Conservation (phyloP, 108 stramenopile species). For the Skeletonema grethae region DNA sequence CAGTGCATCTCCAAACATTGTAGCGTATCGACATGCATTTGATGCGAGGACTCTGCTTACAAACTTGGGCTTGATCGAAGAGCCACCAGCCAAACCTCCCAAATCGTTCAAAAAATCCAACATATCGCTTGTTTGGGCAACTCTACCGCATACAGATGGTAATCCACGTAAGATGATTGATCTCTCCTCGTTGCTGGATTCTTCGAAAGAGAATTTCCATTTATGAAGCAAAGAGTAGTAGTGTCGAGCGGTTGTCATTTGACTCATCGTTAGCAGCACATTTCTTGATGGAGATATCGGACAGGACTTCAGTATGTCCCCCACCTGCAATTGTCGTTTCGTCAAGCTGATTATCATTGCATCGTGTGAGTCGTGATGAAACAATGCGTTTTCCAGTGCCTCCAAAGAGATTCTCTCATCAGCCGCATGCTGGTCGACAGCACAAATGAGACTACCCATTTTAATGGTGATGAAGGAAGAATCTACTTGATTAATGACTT, state of each 20-base stretch:
- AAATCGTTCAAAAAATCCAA: slow-evolving; percentile 39
- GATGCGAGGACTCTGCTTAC: slow-evolving; percentile 44
- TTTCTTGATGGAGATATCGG: slow-evolving; percentile 28
- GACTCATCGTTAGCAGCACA: slow-evolving; percentile 14
- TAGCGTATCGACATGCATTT: slow-evolving; percentile 52
- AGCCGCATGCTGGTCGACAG: slow-evolving; percentile 57
- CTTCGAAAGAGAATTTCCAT: slow-evolving; percentile 45
- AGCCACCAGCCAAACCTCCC: slow-evolving; percentile 13
- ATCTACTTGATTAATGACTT: slow-evolving; percentile 53
- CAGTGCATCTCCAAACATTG: slow-evolving; percentile 53
- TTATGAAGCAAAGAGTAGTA: slow-evolving; percentile 29
- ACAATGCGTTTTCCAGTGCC: slow-evolving; percentile 38
- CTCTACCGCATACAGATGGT: slow-evolving; percentile 43
- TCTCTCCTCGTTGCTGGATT: slow-evolving; percentile 8
- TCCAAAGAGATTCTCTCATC: slow-evolving; percentile 52
- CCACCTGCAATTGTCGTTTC: slow-evolving; percentile 20
- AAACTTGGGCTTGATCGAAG: slow-evolving; percentile 34
- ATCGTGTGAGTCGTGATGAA: slow-evolving; percentile 21
- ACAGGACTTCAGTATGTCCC: slow-evolving; percentile 25
- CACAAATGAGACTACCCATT: slow-evolving; percentile 36
- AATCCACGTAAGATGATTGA: slow-evolving; percentile 32
- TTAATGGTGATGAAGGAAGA: slow-evolving; percentile 51
- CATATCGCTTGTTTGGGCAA: slow-evolving; percentile 33
- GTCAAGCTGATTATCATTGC: slow-evolving; percentile 21
- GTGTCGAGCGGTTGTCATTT: slow-evolving; percentile 20